Evolutionary conservation across 1,284 basidiomycete species (phyloP).

Genomic region (Lentinula novae-zelandiae): DNA sequence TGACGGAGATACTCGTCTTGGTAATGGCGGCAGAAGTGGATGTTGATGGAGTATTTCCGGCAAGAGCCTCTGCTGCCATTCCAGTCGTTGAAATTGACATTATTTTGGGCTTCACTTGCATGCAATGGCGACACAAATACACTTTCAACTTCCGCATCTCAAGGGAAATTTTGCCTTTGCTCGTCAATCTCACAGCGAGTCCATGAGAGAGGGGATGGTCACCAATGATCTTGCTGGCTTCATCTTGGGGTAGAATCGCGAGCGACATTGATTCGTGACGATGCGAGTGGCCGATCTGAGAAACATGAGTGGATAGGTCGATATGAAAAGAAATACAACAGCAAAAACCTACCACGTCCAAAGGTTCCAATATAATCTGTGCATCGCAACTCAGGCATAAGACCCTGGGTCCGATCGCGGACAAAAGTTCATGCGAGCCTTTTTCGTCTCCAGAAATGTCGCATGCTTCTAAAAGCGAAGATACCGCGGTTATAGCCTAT

Average conservation of each 20-base stretch:
- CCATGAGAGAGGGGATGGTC: slow-evolving; percentile 29
- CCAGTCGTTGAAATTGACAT: not conserved
- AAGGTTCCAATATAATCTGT: slow-evolving; percentile 45
- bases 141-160: slow-evolving; percentile 26
- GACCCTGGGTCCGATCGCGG: slow-evolving; percentile 30
- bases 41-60: too few species aligned
- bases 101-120: slow-evolving; percentile 8
- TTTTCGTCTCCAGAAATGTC: slow-evolving; percentile 29
- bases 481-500: slow-evolving; percentile 38
- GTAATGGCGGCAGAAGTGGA: too few species aligned
- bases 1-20: slow-evolving; percentile 4
- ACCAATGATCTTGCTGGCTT: slow-evolving; percentile 17
- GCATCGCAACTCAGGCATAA: slow-evolving; percentile 51
- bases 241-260: slow-evolving; percentile 25
- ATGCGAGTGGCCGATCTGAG: slow-evolving; percentile 56
- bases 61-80: not conserved
- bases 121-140: slow-evolving; percentile 57
- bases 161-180: slow-evolving; percentile 19
- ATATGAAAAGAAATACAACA: not conserved
- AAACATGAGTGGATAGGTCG: not conserved
- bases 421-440: slow-evolving; percentile 21
- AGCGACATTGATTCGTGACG: slow-evolving; percentile 56
- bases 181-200: slow-evolving; percentile 28
- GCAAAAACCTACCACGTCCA: slow-evolving; percentile 40
- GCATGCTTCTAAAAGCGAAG: slow-evolving; percentile 30